Evolutionary conservation across 192 early-diverging fungal species (phyloP).

Genomic region (Chytriomyces sp.): DNA sequence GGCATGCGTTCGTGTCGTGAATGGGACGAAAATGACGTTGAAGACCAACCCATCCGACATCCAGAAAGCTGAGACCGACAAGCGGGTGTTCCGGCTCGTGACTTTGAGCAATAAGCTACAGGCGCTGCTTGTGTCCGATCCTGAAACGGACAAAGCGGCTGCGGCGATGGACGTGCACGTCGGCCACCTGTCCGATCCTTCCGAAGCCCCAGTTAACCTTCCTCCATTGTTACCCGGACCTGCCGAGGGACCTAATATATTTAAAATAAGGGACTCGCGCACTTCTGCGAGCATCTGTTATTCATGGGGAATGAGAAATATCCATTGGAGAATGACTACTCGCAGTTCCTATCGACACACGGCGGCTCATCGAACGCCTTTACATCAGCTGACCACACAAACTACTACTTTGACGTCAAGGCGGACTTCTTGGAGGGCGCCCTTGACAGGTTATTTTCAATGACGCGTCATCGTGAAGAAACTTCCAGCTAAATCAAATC

Average conservation of each 20-base stretch:
- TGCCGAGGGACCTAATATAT: too few relatives aligned
- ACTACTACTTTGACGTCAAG: conserved; percentile 84
- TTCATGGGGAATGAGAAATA: conserved; percentile 57
- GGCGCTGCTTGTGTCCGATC: conserved; percentile 72
- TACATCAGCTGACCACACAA: conserved; percentile 72
- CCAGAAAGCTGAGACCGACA: conserved; percentile 42
- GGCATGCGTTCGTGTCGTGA: too few relatives aligned
- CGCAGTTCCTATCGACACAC: conserved; percentile 67
- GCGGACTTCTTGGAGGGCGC: conserved; percentile 66
- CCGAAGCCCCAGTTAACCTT: conserved; percentile 68
- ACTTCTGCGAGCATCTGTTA: conserved; percentile 64
- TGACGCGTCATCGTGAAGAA: neutral
- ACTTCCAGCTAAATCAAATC: neutral
- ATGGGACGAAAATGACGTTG: too few relatives aligned
- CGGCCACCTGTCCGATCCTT: conserved; percentile 76
- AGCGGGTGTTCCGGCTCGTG: conserved; percentile 40
- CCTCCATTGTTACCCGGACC: too few relatives aligned
- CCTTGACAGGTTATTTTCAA: conserved; percentile 83
- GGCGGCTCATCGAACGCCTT: conserved; percentile 82
- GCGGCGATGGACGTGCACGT: conserved; percentile 84
- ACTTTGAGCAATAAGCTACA: conserved; percentile 62
- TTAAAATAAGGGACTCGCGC: conserved; percentile 86
- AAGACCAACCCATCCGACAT: conserved; percentile 4
- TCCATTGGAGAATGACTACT: conserved; percentile 82
- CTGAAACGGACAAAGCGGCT: conserved; percentile 72